These are phyloP conservation scores for Metschnikowia borealis DNA, from an alignment of 805 yeast species.

Conservation along the genomic window DNA sequence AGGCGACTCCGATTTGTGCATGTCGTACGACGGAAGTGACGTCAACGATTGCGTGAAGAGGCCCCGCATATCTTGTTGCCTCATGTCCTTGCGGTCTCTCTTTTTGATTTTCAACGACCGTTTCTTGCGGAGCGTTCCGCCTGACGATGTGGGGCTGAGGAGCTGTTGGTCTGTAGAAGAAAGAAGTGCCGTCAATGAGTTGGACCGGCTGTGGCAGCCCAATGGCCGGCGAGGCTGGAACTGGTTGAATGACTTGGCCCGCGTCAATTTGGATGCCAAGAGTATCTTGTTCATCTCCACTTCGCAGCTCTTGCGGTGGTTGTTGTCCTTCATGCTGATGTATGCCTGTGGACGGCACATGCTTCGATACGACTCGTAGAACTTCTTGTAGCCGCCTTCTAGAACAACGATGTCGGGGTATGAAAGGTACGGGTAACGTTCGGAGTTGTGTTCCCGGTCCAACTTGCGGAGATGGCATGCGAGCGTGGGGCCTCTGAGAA, in stretches of 20 bases:
- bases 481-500: constrained; percentile 91
- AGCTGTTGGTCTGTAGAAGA: constrained; percentile 7
- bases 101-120: constrained; percentile 16
- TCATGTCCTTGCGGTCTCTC: constrained; percentile 8
- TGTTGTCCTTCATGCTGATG: constrained; percentile 69
- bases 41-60: constrained; percentile 13
- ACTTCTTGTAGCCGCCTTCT: constrained; percentile 87
- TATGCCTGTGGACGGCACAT: constrained; percentile 76
- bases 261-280: constrained; percentile 39
- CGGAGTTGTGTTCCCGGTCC: constrained; percentile 72
- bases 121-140: constrained; percentile 10
- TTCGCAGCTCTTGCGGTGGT: constrained; percentile 40
- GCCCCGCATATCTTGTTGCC: not conserved
- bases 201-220: constrained; percentile 14
- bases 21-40: constrained; percentile 5
- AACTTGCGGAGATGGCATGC: constrained; percentile 80
- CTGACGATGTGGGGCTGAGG: constrained; percentile 4
- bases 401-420: constrained; percentile 88
- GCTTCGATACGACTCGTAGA: constrained; percentile 54
- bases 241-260: constrained; percentile 36
- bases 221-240: constrained; percentile 15
- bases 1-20: constrained; percentile 8
- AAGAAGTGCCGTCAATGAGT: constrained; percentile 15
- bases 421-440: constrained; percentile 72
- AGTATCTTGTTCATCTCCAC: constrained; percentile 41